A percentile compares a stretch with the other conserved stretches of the same genome.
These are phyloP conservation scores for Pythium rishiriense DNA, from an alignment of 352 stramenopile genomes.

Conservation along the genomic window DNA sequence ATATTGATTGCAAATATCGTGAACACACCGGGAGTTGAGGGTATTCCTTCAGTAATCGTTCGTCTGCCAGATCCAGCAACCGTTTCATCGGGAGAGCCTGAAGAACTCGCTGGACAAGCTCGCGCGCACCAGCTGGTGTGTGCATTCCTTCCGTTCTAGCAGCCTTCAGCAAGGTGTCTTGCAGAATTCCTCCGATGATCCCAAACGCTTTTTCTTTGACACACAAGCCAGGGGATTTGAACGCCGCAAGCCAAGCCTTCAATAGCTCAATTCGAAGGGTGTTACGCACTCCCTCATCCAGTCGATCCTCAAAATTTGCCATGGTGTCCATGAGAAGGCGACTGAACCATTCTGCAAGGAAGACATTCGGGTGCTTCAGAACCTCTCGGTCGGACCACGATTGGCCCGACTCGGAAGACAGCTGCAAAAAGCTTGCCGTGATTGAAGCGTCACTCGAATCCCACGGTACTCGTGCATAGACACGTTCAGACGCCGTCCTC, in stretches of 20 bases:
- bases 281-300: slow-evolving; percentile 46
- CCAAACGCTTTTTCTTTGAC: slow-evolving; percentile 86
- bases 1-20: slow-evolving; percentile 83
- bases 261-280: slow-evolving; percentile 66
- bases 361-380: slow-evolving; percentile 81
- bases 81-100: slow-evolving; percentile 61
- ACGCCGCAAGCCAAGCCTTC: slow-evolving; percentile 74
- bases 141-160: neutral
- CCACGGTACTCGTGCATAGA: slow-evolving; percentile 85
- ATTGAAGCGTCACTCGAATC: slow-evolving; percentile 71
- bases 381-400: slow-evolving; percentile 84
- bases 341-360: slow-evolving; percentile 85
- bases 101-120: slow-evolving; percentile 34
- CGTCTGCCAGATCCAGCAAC: slow-evolving; percentile 69
- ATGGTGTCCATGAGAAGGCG: slow-evolving; percentile 69
- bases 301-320: slow-evolving; percentile 38
- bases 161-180: slow-evolving; percentile 71
- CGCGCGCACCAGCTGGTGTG: slow-evolving; percentile 1
- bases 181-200: slow-evolving; percentile 74
- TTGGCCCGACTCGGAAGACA: slow-evolving; percentile 64
- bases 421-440: slow-evolving; percentile 68
- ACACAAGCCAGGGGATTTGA: slow-evolving; percentile 84
- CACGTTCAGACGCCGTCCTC: slow-evolving; percentile 61
- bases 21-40: slow-evolving; percentile 75
- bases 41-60: slow-evolving; percentile 79